Conservation (phyloP, 176 grass and related monocot genomes). For the Secale cereale region DNA sequence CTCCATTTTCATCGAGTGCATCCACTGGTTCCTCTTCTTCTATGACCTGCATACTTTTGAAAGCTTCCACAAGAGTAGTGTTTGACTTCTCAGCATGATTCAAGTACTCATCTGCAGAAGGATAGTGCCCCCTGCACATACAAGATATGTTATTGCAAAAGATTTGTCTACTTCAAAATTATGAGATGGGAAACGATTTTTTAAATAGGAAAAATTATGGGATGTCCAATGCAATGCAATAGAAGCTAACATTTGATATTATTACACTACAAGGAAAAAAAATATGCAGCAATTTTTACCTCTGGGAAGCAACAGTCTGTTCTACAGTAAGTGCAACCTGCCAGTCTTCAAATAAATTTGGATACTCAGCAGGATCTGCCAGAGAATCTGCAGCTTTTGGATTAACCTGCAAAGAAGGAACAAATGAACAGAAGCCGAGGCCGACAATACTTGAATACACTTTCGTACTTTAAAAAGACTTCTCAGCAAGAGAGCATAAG, state of each 20-base stretch:
- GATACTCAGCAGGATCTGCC: conserved; percentile 93
- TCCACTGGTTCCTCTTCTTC: conserved; percentile 66
- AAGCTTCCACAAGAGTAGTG: conserved; percentile 77
- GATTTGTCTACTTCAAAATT: not conserved
- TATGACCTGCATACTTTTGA: conserved; percentile 78
- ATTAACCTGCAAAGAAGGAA: conserved; percentile 59
- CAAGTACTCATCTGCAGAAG: conserved; percentile 68
- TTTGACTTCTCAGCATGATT: conserved; percentile 67
- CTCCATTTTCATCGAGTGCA: conserved; percentile 58
- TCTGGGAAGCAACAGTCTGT: conserved; percentile 47
- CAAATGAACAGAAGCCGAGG: not conserved
- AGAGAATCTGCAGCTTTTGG: conserved; percentile 96
- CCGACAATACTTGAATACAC: not conserved
- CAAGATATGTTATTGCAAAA: conserved; percentile 19
- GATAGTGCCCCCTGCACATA: conserved; percentile 69
- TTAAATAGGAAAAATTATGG: not conserved
- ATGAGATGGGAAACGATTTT: not conserved
- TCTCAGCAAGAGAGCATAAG: conserved; percentile 6
- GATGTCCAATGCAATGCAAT: not conserved
- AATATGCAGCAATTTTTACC: conserved; percentile 31
- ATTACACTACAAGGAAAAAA: not conserved
- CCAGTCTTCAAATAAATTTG: conserved; percentile 97
- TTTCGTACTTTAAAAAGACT: not conserved
- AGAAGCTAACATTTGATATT: not conserved
- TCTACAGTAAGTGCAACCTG: conserved; percentile 83